Evolutionary conservation across 164 flowering plant genomes (phyloP).

Genomic region (Annona squamosa): DNA sequence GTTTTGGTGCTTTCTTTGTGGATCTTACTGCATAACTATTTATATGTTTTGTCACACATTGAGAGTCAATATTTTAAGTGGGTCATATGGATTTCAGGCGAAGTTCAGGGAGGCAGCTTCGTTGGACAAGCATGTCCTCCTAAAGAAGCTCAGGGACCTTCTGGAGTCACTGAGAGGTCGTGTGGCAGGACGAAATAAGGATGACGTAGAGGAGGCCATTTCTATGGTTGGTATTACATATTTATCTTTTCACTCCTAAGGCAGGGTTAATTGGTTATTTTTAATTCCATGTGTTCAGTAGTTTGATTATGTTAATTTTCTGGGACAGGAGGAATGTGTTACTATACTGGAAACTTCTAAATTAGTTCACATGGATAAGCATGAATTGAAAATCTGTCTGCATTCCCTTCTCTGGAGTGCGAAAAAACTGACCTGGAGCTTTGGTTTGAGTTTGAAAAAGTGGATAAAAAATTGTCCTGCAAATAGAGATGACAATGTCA

Average conservation of each 20-base stretch:
- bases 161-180: constrained; percentile 84
- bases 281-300: neutral
- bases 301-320: neutral
- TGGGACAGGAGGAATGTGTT: neutral
- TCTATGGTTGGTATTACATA: constrained; percentile 60
- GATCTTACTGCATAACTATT: neutral
- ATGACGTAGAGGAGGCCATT: constrained; percentile 89
- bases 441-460: neutral
- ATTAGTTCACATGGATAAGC: neutral
- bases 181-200: constrained; percentile 79
- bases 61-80: neutral
- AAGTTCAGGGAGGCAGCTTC: constrained; percentile 78
- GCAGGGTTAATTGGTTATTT: neutral
- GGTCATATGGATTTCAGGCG: constrained; percentile 41
- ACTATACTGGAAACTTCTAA: neutral
- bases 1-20: neutral
- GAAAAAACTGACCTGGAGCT: neutral
- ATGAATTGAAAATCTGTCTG: neutral
- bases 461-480: neutral
- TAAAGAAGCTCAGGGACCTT: constrained; percentile 96
- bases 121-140: constrained; percentile 86
- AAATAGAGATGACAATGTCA: neutral
- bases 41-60: neutral
- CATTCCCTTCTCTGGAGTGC: neutral
- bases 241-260: neutral